These are phyloP conservation scores for Rhizomucor miehei DNA, from an alignment of 371 early-diverging fungal genomes.

Conservation along the genomic window DNA sequence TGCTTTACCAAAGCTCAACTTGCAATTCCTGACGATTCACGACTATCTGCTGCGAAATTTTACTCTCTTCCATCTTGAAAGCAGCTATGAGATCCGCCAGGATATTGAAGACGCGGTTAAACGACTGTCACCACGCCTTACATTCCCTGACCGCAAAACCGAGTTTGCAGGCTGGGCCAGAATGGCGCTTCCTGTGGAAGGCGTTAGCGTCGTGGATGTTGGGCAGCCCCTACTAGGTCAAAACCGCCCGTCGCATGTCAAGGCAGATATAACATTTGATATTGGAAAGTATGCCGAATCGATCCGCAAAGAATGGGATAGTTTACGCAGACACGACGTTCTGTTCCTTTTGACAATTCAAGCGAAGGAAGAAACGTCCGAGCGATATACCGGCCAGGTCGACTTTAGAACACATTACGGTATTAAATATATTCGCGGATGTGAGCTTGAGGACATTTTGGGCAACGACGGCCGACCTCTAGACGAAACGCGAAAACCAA, in stretches of 20 bases:
- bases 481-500: conserved; percentile 49
- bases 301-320: conserved; percentile 86
- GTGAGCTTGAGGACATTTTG: conserved; percentile 77
- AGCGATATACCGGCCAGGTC: conserved; percentile 41
- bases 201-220: conserved; percentile 68
- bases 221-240: conserved; percentile 78
- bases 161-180: conserved; percentile 91
- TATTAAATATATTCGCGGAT: conserved; percentile 80
- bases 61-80: conserved; percentile 79
- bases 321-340: conserved; percentile 60
- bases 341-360: conserved; percentile 13
- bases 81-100: conserved; percentile 78
- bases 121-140: conserved; percentile 70
- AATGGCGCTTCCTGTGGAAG: conserved; percentile 78
- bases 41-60: conserved; percentile 90
- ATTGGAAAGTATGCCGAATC: conserved; percentile 64
- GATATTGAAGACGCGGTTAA: conserved; percentile 87
- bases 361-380: conserved; percentile 45
- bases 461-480: conserved; percentile 69
- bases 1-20: conserved; percentile 85
- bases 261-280: conserved; percentile 71
- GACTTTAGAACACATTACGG: conserved; percentile 71
- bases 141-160: conserved; percentile 56
- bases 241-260: conserved; percentile 67
- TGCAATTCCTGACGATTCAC: conserved; percentile 90